A percentile compares a stretch with the other conserved stretches of the same genome.
Evolutionary conservation across 352 stramenopile genomes (phyloP).

Genomic region (Globisporangium viniferum): DNA sequence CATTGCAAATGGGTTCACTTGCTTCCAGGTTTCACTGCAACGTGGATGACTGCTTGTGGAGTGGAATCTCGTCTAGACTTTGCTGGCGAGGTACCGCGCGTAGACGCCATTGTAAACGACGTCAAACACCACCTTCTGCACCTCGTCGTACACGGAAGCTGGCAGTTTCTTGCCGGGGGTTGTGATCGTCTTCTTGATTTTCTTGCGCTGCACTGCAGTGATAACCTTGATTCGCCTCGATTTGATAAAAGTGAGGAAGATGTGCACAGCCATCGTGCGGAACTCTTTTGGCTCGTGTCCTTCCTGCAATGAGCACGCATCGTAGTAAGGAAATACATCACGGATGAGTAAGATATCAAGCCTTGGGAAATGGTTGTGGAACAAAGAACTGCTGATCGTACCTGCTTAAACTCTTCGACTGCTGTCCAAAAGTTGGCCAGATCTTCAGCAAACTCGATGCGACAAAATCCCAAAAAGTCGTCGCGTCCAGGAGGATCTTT

Average conservation of each 20-base stretch:
- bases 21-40: background rate
- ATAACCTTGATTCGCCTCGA: conserved; percentile 56
- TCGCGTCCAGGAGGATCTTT: conserved; percentile 27
- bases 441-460: conserved; percentile 53
- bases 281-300: conserved; percentile 32
- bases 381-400: conserved; percentile 8
- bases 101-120: conserved; percentile 59
- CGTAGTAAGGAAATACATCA: background rate
- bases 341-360: background rate
- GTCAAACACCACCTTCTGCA: conserved; percentile 53
- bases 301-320: conserved; percentile 14
- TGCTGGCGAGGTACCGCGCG: conserved; percentile 28
- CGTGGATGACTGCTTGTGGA: background rate
- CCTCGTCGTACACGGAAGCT: conserved; percentile 45
- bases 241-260: conserved; percentile 64
- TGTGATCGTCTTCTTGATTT: conserved; percentile 65
- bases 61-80: background rate
- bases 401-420: conserved; percentile 54
- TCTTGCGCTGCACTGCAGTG: conserved; percentile 61
- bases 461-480: conserved; percentile 42
- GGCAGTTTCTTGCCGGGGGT: conserved; percentile 50
- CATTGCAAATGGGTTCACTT: background rate
- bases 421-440: conserved; percentile 57
- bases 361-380: background rate
- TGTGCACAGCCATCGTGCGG: conserved; percentile 35